Conservation (phyloP, 768 basidiomycete species). For the Rhizopogon vinicolor region DNA sequence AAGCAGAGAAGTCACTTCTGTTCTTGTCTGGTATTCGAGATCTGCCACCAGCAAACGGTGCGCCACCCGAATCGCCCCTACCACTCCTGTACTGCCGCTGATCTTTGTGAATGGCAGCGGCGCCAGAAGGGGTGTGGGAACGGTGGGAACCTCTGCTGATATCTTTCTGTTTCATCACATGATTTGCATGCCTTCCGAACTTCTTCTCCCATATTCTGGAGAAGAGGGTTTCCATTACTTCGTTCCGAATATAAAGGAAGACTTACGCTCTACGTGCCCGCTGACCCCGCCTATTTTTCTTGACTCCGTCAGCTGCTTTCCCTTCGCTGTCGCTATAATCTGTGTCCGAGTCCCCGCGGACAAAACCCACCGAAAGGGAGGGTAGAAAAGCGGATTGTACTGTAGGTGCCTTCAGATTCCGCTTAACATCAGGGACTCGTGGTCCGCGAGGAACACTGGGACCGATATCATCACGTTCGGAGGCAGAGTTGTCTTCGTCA, state of each 20-base stretch:
- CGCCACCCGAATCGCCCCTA: slow-evolving; percentile 10
- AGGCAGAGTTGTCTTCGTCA: slow-evolving; percentile 31
- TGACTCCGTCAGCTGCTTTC: slow-evolving; percentile 45
- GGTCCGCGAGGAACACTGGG: slow-evolving; percentile 12
- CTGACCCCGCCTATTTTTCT: slow-evolving; percentile 91
- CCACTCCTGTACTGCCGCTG: slow-evolving; percentile 12
- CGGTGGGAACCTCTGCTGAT: slow-evolving; percentile 12
- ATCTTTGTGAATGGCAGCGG: slow-evolving; percentile 6
- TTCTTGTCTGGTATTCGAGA: not conserved
- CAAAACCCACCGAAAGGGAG: slow-evolving; percentile 81
- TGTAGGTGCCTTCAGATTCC: slow-evolving; percentile 7
- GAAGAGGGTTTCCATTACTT: not conserved
- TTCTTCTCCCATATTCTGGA: slow-evolving; percentile 97
- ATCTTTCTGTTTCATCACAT: slow-evolving; percentile 62
- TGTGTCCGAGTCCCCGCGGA: slow-evolving; percentile 72
- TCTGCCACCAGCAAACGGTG: slow-evolving; percentile 14
- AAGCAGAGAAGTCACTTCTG: not conserved
- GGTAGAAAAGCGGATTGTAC: slow-evolving; percentile 73
- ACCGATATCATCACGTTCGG: slow-evolving; percentile 18
- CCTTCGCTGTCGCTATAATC: slow-evolving; percentile 70
- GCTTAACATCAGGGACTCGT: slow-evolving; percentile 8
- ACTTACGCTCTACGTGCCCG: slow-evolving; percentile 92
- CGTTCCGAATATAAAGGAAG: not conserved
- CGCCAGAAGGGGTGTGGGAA: slow-evolving; percentile 1
- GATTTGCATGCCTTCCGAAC: slow-evolving; percentile 87